Evolutionary conservation across 202 grass and related monocot species (phyloP).

Genomic region (Tripidium arundinaceum): DNA sequence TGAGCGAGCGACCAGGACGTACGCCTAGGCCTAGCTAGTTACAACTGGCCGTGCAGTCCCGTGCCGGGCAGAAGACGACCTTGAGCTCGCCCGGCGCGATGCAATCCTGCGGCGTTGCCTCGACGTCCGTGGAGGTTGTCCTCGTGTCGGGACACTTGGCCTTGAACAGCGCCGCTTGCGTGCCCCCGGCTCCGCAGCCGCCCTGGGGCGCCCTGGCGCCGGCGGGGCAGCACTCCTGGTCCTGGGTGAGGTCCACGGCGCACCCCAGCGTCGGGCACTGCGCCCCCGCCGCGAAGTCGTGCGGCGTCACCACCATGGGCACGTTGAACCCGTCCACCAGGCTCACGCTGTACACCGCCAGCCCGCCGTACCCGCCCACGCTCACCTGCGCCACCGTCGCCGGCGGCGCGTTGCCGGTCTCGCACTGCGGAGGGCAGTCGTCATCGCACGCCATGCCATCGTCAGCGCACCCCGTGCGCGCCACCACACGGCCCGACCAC

Average conservation of each 20-base stretch:
- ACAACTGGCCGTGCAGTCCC: background rate
- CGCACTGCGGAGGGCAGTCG: background rate
- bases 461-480: background rate
- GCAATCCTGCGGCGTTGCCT: slow-evolving; percentile 41
- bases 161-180: slow-evolving; percentile 21
- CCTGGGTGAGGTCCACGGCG: background rate
- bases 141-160: slow-evolving; percentile 35
- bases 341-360: background rate
- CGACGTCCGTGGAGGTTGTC: slow-evolving; percentile 41
- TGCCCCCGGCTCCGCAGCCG: background rate
- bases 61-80: slow-evolving; percentile 45
- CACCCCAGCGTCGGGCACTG: background rate
- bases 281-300: background rate
- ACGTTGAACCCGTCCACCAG: background rate
- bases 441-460: background rate
- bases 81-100: slow-evolving; percentile 30
- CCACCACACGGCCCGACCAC: background rate
- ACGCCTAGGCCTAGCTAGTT: background rate
- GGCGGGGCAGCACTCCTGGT: background rate
- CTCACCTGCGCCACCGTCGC: background rate
- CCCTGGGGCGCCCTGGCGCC: background rate
- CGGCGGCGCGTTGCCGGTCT: background rate
- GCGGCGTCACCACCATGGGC: background rate
- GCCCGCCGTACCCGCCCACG: background rate
- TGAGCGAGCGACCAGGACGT: background rate